phyloP scores from a whole-genome alignment of 1,284 basidiomycete genomes.

The Pseudozyma sp. region DNA sequence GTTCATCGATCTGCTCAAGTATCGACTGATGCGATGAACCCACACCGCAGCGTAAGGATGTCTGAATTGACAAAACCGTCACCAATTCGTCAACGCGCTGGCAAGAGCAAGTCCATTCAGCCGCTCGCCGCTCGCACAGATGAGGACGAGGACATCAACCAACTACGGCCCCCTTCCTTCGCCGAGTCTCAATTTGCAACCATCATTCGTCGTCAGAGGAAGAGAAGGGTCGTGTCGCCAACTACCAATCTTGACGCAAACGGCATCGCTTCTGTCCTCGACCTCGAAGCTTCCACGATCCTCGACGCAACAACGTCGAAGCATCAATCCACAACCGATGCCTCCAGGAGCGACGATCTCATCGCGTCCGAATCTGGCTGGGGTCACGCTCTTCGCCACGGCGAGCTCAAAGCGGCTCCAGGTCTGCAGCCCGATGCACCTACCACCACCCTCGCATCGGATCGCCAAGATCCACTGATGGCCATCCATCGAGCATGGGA shows the following conservation, averaged over 20 bases:
- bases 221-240: constrained; percentile 49
- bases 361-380: constrained; percentile 17
- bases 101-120: constrained; percentile 16
- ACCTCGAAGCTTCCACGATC: constrained; percentile 28
- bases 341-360: constrained; percentile 8
- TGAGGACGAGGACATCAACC: background rate
- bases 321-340: background rate
- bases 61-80: constrained; percentile 2
- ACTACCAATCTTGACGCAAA: constrained; percentile 25
- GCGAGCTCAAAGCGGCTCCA: constrained; percentile 29
- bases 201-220: constrained; percentile 56
- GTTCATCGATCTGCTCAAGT: background rate
- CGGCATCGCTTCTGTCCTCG: constrained; percentile 18
- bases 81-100: constrained; percentile 28
- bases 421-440: constrained; percentile 5
- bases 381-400: constrained; percentile 28
- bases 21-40: background rate
- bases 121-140: background rate
- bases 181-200: constrained; percentile 60
- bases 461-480: constrained; percentile 44
- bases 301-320: background rate
- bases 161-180: constrained; percentile 45
- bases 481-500: constrained; percentile 49
- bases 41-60: background rate
- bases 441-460: constrained; percentile 29